Evolutionary conservation across 768 basidiomycete species (phyloP), one percentile per base, ranked within the genome.

Genomic region (Hydnomerulius pinastri): DNA sequence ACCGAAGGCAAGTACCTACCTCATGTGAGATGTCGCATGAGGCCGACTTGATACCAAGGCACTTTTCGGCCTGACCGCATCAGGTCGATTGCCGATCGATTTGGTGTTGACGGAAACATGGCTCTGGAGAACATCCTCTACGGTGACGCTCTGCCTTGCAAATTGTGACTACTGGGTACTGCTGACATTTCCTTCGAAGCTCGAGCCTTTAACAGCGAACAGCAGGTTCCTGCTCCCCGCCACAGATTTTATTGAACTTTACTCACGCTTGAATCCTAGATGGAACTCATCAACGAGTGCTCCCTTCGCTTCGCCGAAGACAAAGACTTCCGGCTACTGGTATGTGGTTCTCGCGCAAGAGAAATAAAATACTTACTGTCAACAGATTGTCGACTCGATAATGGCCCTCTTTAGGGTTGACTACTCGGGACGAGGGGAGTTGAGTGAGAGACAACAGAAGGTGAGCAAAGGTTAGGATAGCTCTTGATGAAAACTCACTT

Each of bases 351-450:
- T 2, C 29, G 15, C 11, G 6, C 18, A 12, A 25, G 2, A 13
- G 7, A 45, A 7, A 20, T 39, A 18, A 10, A 15, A 7, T 17
- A 42, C 43, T 65, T 35, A 69, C 30, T 20, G 20, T 50, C 23
- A 29, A 5, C 61, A 96, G 87, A 93, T 98, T 51, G 81, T 98
- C 29, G 96, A 98, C 66, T 94, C 91, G 59, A 95, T 98, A 53
- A 96, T 98, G 92, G 96, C 95, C 24, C 78, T 96, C 6, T 98
- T 98, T 68, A 83, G 93, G 17, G 90, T 93, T 37, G 95, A 98
- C 69, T 98, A 76, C 66, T 91, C 90, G 4, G 95, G 95, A 18
- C 76, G 95, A 74, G 96, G 95, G 25, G 96, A 97, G 66, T 71
- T 97, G 33, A 94, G 92, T 58, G 93, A 95, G 72, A 78, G 94